Evolutionary conservation across 108 stramenopile genomes (phyloP), one percentile per base, ranked within the genome.

Genomic region (Nitzschia sp.): DNA sequence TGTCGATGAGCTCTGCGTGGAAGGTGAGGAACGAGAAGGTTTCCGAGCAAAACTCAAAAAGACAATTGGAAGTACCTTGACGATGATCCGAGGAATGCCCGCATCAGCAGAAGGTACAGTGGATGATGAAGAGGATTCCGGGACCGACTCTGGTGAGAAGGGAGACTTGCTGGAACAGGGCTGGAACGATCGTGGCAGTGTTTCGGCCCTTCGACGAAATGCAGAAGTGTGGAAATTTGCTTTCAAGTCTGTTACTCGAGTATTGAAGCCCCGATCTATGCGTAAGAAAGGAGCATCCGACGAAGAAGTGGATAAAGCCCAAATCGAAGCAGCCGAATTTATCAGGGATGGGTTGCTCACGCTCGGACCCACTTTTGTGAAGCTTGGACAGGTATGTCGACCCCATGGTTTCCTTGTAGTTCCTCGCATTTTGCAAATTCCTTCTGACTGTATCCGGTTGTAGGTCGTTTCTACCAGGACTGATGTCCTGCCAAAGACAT

Each of bases 341-440:
- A 86, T 96, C 62, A 80, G 93, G 23, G 92, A 94, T 70, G 88
- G 85, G 11, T 75, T 96, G 65, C 73, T 98, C 28, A 82, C 73
- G 47, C 71, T 98, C 53, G 97, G 97, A 29, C 97, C 97, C 9
- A 96, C 91, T 1, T 98, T 98, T 80, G 95, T 98, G 61, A 98
- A 98, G 73, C 70, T 98, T 68, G 88, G 88, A 30, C 88, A 90
- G 61, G 48, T 50, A 50, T 50, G 82, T 84, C 0, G 23, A 53
- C 15, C 66, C 63, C 27, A 50, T n/a, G 19, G 5, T 4, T 50
- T 22, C 21, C 19, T 19, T 50, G n/a, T n/a, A n/a, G n/a, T 50
- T 50, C 19, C 17, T 50, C 48, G 48, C 48, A 22, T 50, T 8
- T n/a, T 50, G 4, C 17, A 21, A 19, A 21, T 21, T 50, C 19